phyloP scores from a whole-genome alignment of 2,329 filamentous ascomycete species.

The Phialophora expanda region DNA sequence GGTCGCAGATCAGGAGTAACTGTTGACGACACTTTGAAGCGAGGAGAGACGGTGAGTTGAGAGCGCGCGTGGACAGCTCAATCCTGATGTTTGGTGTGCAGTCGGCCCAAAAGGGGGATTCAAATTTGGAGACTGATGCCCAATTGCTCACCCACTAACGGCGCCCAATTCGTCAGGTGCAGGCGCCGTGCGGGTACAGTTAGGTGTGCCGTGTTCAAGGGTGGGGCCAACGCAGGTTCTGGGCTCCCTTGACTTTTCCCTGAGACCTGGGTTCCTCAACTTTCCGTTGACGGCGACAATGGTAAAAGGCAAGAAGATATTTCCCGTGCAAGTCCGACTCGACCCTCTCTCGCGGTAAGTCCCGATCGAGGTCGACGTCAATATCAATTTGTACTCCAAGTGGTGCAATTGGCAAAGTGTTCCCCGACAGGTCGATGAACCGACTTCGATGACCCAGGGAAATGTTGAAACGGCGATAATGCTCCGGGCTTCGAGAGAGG shows the following conservation, averaged over 20 bases:
- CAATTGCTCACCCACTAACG: slow-evolving; percentile 19
- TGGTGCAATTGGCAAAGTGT: background rate
- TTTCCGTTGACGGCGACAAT: background rate
- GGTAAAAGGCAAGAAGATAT: background rate
- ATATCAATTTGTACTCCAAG: background rate
- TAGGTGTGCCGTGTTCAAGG: slow-evolving; percentile 7
- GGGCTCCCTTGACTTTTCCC: background rate
- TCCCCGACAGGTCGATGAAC: background rate
- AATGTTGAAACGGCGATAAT: background rate
- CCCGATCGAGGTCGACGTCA: background rate
- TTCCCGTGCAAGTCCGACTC: background rate
- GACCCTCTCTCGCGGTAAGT: background rate
- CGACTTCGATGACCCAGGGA: background rate
- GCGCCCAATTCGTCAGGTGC: slow-evolving; percentile 48
- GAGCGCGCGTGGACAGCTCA: slow-evolving; percentile 9
- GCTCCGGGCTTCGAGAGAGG: background rate
- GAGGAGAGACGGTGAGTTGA: slow-evolving; percentile 21
- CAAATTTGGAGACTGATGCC: slow-evolving; percentile 23
- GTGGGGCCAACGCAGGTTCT: background rate
- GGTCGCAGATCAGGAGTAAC: background rate
- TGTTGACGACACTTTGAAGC: slow-evolving; percentile 13
- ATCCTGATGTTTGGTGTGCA: slow-evolving; percentile 11
- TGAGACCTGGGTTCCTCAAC: background rate
- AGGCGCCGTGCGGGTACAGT: slow-evolving; percentile 11
- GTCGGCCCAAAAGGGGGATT: slow-evolving; percentile 7